Percentiles rank a stretch among this genome's conserved stretches.
Evolutionary conservation across 1,284 basidiomycete genomes (phyloP).

Genomic region (Irpex sp.): DNA sequence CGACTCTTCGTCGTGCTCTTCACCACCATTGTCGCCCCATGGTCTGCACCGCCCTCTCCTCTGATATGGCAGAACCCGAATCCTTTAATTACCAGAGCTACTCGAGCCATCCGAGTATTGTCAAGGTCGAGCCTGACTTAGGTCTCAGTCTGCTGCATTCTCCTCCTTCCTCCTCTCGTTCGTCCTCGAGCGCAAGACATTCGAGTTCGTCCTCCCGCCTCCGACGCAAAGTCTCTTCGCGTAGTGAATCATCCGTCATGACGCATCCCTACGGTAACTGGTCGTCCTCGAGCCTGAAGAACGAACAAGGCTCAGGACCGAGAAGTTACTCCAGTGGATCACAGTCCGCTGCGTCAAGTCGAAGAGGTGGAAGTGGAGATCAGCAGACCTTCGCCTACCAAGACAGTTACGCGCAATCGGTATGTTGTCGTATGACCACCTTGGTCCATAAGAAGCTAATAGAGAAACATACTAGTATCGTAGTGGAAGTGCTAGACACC

Average conservation of each 20-base stretch:
- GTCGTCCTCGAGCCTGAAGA: slow-evolving; percentile 22
- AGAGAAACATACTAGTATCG: slow-evolving; percentile 10
- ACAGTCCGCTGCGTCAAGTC: slow-evolving; percentile 17
- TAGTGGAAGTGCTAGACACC: slow-evolving; percentile 13
- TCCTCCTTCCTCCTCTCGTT: slow-evolving; percentile 20
- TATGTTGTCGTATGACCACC: slow-evolving; percentile 13
- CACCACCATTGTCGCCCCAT: slow-evolving; percentile 18
- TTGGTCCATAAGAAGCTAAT: slow-evolving; percentile 7
- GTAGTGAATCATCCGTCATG: slow-evolving; percentile 21
- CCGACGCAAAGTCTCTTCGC: slow-evolving; percentile 14
- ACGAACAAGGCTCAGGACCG: slow-evolving; percentile 16
- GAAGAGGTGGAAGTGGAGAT: slow-evolving; percentile 26
- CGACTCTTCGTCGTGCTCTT: slow-evolving; percentile 15
- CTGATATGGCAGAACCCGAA: slow-evolving; percentile 27
- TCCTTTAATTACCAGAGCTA: slow-evolving; percentile 24
- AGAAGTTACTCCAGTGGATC: slow-evolving; percentile 20
- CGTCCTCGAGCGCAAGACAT: slow-evolving; percentile 16
- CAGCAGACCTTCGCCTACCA: slow-evolving; percentile 23
- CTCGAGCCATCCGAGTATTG: slow-evolving; percentile 22
- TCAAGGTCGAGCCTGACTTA: slow-evolving; percentile 43
- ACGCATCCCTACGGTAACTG: slow-evolving; percentile 27
- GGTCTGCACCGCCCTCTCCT: slow-evolving; percentile 40
- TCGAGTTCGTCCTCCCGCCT: slow-evolving; percentile 14
- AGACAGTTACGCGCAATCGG: slow-evolving; percentile 22
- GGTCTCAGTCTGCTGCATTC: slow-evolving; percentile 17